Evolutionary conservation across 2,329 filamentous ascomycete species (phyloP).

Genomic region (Paecilomyces sp.): DNA sequence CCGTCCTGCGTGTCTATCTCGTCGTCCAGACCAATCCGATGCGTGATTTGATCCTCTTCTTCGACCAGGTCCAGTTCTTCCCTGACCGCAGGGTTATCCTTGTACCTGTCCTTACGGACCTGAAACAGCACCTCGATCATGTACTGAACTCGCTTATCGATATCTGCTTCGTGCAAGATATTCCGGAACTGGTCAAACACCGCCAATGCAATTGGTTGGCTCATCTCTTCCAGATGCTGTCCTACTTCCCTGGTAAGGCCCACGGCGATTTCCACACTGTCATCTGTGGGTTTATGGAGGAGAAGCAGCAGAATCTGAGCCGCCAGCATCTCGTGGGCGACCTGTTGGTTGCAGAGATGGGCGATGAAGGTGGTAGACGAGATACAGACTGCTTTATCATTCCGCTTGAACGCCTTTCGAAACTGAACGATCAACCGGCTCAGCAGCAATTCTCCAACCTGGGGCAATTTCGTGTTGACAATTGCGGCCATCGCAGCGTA

Average conservation of each 20-base stretch:
- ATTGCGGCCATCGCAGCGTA: conserved; percentile 94
- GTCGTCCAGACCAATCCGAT: conserved; percentile 73
- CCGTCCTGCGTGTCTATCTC: conserved; percentile 78
- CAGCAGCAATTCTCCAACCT: conserved; percentile 85
- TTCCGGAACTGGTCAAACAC: conserved; percentile 95
- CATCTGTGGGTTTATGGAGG: conserved; percentile 90
- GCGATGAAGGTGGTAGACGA: conserved; percentile 92
- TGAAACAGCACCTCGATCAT: conserved; percentile 98
- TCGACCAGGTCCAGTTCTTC: conserved; percentile 94
- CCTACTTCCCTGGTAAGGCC: conserved; percentile 89
- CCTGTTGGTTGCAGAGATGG: conserved; percentile 92
- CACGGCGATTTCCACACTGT: conserved; percentile 96
- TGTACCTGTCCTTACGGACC: conserved; percentile 91
- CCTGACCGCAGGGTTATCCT: conserved; percentile 82
- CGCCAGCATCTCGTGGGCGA: conserved; percentile 86
- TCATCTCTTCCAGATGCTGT: conserved; percentile 93
- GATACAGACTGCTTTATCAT: conserved; percentile 93
- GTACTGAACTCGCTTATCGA: conserved; percentile 97
- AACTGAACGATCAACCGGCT: conserved; percentile 85
- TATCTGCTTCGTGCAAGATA: conserved; percentile 92
- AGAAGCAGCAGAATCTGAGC: conserved; percentile 90
- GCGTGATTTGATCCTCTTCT: conserved; percentile 96
- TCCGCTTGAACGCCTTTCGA: conserved; percentile 88
- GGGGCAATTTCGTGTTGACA: conserved; percentile 93
- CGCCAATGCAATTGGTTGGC: conserved; percentile 72